Conservation (phyloP, 192 early-diverging fungal genomes). For the Backusella liffmaniae region DNA sequence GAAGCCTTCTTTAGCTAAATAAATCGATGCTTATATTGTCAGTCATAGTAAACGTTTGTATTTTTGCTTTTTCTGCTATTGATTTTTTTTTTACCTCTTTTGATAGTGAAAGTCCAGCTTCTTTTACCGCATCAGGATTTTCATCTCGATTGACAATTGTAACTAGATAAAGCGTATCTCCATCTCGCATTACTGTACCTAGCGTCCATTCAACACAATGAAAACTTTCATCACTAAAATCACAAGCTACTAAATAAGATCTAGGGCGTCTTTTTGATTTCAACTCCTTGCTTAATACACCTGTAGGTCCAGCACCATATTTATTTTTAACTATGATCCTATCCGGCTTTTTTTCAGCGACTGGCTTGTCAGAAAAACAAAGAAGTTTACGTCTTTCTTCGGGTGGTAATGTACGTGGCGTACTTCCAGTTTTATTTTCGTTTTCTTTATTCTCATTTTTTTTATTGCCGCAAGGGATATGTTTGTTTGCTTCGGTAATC, state of each 20-base stretch:
- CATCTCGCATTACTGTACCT: conserved; percentile 48
- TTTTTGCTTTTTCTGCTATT: neutral
- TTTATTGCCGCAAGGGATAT: conserved; percentile 10
- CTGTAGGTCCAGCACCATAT: conserved; percentile 16
- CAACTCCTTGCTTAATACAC: neutral
- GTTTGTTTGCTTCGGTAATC: conserved; percentile 24
- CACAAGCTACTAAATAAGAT: conserved; percentile 49
- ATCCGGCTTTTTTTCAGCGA: neutral
- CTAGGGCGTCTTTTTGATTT: conserved; percentile 8
- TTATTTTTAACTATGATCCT: conserved; percentile 6
- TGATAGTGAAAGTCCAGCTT: conserved; percentile 20
- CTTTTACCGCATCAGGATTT: conserved; percentile 30
- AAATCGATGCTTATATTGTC: neutral
- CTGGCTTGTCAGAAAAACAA: conserved; percentile 21
- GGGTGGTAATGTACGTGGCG: neutral
- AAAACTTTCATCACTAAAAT: conserved; percentile 51
- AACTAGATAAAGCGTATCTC: conserved; percentile 49
- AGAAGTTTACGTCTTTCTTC: neutral
- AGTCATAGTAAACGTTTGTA: neutral
- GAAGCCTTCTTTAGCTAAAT: conserved; percentile 32
- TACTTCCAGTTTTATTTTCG: neutral
- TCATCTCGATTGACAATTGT: conserved; percentile 47
- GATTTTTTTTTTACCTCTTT: conserved; percentile 24
- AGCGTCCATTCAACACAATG: conserved; percentile 50
- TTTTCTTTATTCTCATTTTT: neutral